Base-by-base conservation (phyloP, 1,284 basidiomycete species). In the Chalciporus piperatoides region DNA sequence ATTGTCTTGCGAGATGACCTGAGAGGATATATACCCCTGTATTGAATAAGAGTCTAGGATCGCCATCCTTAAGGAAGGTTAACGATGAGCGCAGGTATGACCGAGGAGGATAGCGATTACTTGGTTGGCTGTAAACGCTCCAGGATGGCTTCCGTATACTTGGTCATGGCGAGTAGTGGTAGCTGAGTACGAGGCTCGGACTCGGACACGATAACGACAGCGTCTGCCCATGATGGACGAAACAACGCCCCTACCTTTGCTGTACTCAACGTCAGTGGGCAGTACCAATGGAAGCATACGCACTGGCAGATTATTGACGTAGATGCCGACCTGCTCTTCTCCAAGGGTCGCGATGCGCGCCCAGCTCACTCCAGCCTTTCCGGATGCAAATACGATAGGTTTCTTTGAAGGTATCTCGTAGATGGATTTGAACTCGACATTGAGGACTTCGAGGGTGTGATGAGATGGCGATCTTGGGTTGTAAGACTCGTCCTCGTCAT, bases 401-500 rank as follows among this genome's bases (percentile, higher is more conserved):
- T 49, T 51, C 7, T 58, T 64, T 35, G 59, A 52, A 6, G 64
- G 58, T 12, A 70, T 48, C 17, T 61, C 48, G 11, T 55, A 47
- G 36, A 68, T 54, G 2, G 73, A 74, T 12, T 68, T 54, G 49
- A 81, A 59, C 48, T 72, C 68, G 56, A 80, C 59, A 24, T 70
- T 65, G 39, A n/a, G n/a, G n/a, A 69, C 36, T 24, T 54, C 48
- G 19, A 58, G 49, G 17, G 58, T 52, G 21, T 60, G 52, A 52
- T 55, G 61, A 53, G 24, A 48, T 32, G 51, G 45, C 6, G 61
- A 56, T 3, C 74, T 62, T 11, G 77, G 77, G 53, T 78, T 76
- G 49, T 73, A 70, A 15, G 32, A 14, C 56, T 84, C 80, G 51
- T 85, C 82, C 56, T 84, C 81, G 10, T 84, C 82, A 50, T 85